A percentile compares a stretch with the other conserved stretches of the same genome.
Conservation (phyloP, 192 early-diverging fungal species). For the Coemansia sp. region DNA sequence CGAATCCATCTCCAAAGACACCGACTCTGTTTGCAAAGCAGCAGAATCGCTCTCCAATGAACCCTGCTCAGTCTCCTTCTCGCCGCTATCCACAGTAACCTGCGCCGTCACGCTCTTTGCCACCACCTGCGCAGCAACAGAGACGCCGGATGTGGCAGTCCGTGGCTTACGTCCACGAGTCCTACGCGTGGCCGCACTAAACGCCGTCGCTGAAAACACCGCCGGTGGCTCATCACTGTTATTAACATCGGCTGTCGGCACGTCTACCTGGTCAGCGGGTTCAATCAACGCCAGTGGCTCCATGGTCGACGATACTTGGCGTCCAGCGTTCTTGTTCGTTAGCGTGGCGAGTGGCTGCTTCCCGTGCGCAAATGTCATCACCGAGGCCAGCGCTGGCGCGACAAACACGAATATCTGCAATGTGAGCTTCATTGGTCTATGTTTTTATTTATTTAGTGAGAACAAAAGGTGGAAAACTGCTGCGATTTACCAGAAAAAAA, state of each 20-base stretch:
- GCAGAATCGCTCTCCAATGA: too few species aligned
- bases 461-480: background rate
- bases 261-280: background rate
- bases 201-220: background rate
- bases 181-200: background rate
- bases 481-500: background rate
- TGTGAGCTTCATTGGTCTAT: background rate
- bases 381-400: background rate
- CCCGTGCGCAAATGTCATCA: conserved; percentile 1
- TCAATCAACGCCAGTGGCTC: background rate
- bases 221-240: background rate
- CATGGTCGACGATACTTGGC: background rate
- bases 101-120: background rate
- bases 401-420: background rate
- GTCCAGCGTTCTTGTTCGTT: background rate
- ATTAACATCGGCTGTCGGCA: background rate
- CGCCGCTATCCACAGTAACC: background rate
- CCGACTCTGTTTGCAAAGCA: background rate
- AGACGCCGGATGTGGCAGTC: background rate
- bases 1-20: background rate
- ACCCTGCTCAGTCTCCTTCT: background rate
- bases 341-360: background rate
- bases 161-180: background rate
- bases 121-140: background rate
- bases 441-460: background rate